Evolutionary conservation across 2,329 filamentous ascomycete genomes (phyloP).

Genomic region (Colletotrichum gigasporum): DNA sequence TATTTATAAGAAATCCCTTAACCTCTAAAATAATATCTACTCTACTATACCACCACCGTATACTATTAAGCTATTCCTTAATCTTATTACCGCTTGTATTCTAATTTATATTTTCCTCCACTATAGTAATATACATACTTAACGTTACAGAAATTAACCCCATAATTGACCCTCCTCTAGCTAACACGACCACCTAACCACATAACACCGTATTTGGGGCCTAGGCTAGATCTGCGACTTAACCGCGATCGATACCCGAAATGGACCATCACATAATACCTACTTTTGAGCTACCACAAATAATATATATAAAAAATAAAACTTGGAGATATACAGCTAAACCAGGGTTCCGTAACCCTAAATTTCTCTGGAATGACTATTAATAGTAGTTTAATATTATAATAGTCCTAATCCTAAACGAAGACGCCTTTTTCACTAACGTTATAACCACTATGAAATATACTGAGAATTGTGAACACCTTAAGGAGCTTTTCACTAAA

Average conservation of each 20-base stretch:
- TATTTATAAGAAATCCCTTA: background rate
- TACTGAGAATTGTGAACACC: constrained; percentile 13
- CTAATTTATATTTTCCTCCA: no score
- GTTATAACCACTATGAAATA: background rate
- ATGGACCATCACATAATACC: constrained; percentile 11
- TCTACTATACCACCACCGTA: background rate
- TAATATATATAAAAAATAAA: constrained; percentile 2
- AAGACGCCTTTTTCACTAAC: constrained; percentile 23
- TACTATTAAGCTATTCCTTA: background rate
- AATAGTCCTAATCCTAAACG: constrained; percentile 6
- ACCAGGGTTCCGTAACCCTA: constrained; percentile 8
- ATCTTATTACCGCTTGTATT: background rate
- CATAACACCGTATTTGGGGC: background rate
- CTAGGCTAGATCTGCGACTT: background rate
- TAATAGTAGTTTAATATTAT: constrained; percentile 25
- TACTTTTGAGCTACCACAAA: constrained; percentile 1
- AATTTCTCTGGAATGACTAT: constrained; percentile 15
- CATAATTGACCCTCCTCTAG: background rate
- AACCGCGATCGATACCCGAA: background rate
- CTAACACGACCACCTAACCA: background rate
- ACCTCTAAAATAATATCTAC: background rate
- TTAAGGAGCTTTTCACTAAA: constrained; percentile 15
- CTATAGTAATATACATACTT: background rate
- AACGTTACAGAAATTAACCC: no score
- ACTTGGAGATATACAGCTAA: constrained; percentile 11